Evolutionary conservation across 2,329 filamentous ascomycete genomes (phyloP).

Genomic region (Shiraia bambusicola): DNA sequence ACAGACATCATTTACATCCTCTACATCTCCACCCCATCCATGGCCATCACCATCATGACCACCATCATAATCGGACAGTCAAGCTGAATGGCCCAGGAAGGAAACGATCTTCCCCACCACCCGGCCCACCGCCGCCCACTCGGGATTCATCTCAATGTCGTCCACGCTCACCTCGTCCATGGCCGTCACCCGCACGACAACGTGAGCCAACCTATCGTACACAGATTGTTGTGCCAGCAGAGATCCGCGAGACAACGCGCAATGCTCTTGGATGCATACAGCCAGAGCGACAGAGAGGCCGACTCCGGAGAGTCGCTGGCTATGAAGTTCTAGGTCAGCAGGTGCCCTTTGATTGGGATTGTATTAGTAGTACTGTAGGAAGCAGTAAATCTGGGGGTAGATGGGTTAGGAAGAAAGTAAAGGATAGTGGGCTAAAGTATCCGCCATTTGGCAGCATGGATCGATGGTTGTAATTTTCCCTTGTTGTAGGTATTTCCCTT

Average conservation of each 20-base stretch:
- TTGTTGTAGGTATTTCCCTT: too few relatives aligned
- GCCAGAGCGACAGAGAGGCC: constrained; percentile 13
- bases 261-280: constrained; percentile 24
- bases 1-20: constrained; percentile 23
- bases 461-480: constrained; percentile 29
- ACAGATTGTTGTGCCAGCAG: constrained; percentile 29
- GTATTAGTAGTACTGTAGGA: constrained; percentile 31
- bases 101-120: constrained; percentile 14
- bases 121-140: constrained; percentile 18
- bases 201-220: constrained; percentile 33
- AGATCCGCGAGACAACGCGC: constrained; percentile 29
- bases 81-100: constrained; percentile 25
- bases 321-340: constrained; percentile 34
- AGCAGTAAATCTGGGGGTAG: constrained; percentile 11
- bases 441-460: constrained; percentile 32
- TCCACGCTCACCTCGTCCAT: constrained; percentile 1
- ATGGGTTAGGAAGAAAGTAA: constrained; percentile 10
- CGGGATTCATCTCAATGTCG: constrained; percentile 11
- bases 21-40: constrained; percentile 30
- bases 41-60: constrained; percentile 12
- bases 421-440: constrained; percentile 20
- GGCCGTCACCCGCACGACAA: constrained; percentile 11
- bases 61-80: constrained; percentile 10
- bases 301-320: constrained; percentile 31
- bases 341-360: constrained; percentile 41